These are phyloP conservation scores for Verticillium nubilum DNA, from an alignment of 2,329 filamentous ascomycete genomes.

Conservation along the genomic window DNA sequence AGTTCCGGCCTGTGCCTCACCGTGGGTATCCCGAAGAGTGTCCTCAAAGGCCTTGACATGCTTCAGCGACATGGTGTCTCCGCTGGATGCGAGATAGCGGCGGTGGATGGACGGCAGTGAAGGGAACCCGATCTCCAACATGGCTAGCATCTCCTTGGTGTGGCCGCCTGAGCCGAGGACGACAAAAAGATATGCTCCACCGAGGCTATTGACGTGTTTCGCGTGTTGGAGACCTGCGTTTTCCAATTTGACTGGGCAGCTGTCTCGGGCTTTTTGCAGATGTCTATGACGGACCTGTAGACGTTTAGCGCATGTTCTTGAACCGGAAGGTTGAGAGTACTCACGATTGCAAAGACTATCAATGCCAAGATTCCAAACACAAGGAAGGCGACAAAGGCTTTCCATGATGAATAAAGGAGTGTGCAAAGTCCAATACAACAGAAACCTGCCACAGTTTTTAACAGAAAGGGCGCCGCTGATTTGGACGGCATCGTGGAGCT, in stretches of 20 bases:
- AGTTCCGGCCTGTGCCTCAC: conserved; percentile 29
- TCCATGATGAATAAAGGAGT: not conserved
- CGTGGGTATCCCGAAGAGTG: conserved; percentile 20
- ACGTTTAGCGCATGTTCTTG: not conserved
- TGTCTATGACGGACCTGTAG: not conserved
- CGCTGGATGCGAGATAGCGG: conserved; percentile 75
- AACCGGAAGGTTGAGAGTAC: not conserved
- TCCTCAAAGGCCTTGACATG: conserved; percentile 56
- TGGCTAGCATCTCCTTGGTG: conserved; percentile 88
- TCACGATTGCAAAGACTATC: conserved; percentile 24
- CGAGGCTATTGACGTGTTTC: not conserved
- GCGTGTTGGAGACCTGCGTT: not conserved
- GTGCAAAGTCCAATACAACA: conserved; percentile 3
- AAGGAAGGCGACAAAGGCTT: not conserved
- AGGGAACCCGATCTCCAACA: conserved; percentile 60
- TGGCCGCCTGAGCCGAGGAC: conserved; percentile 92
- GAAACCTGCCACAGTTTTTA: conserved; percentile 4
- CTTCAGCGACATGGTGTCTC: conserved; percentile 66
- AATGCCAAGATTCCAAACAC: conserved; percentile 1
- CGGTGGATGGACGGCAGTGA: conserved; percentile 53
- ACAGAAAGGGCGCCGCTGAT: conserved; percentile 4
- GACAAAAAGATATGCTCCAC: conserved; percentile 57
- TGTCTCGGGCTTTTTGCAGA: not conserved
- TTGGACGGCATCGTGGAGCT: conserved; percentile 1
- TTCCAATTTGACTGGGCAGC: conserved; percentile 6